Percentiles rank a stretch among this genome's conserved stretches.
Evolutionary conservation across 179 eudicot species (phyloP).

Genomic region (Sideroxylon spinosum): DNA sequence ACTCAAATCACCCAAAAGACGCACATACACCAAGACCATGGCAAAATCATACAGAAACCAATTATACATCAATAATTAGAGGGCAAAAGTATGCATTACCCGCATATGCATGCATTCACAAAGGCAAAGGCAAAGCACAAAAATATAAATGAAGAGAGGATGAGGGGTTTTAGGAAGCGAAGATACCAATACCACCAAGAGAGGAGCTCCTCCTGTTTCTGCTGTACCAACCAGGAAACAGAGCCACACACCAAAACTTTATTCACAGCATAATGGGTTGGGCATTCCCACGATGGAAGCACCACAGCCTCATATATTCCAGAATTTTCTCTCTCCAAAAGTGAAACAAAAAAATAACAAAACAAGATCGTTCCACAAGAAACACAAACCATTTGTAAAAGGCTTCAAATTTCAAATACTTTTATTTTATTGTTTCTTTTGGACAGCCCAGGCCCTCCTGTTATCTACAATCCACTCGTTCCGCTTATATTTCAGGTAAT

Average conservation of each 20-base stretch:
- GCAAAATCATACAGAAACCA: neutral
- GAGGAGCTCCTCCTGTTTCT: constrained; percentile 19
- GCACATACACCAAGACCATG: neutral
- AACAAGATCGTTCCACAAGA: neutral
- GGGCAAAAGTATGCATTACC: neutral
- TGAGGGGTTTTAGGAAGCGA: neutral
- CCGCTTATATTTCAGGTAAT: constrained; percentile 16
- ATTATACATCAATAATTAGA: neutral
- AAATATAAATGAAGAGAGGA: neutral
- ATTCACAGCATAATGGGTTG: constrained; percentile 14
- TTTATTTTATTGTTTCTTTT: constrained; percentile 21
- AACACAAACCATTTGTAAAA: constrained; percentile 2
- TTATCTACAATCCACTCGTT: constrained; percentile 20
- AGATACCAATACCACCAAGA: constrained; percentile 12
- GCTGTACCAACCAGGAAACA: constrained; percentile 24
- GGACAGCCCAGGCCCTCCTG: constrained; percentile 2
- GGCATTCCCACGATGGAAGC: constrained; percentile 20
- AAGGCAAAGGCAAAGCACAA: neutral
- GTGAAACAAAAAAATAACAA: neutral
- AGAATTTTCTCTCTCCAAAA: constrained; percentile 13
- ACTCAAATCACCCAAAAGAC: neutral
- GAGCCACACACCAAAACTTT: constrained; percentile 28
- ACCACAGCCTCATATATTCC: constrained; percentile 37
- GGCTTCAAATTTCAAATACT: neutral
- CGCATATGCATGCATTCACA: neutral